Percentiles rank a stretch among this genome's conserved stretches.
Evolutionary conservation across 164 flowering plant species (phyloP).

Genomic region (grape (Vitis vinifera)): ASM3070453v1 NC_081817.1:2573001-2573500

Average conservation of each 20-base stretch:
- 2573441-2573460: conserved; percentile 31
- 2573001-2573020: conserved; percentile 37
- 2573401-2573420: conserved; percentile 19
- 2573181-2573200: conserved; percentile 34
- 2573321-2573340: conserved; percentile 25
- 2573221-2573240: conserved; percentile 31
- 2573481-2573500: conserved; percentile 32
- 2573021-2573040: conserved; percentile 34
- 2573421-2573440: conserved; percentile 32
- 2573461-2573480: conserved; percentile 39
- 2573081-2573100: conserved; percentile 40
- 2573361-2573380: conserved; percentile 25
- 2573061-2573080: conserved; percentile 41
- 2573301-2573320: conserved; percentile 41
- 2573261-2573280: conserved; percentile 44
- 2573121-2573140: conserved; percentile 33
- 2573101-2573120: conserved; percentile 33
- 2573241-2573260: conserved; percentile 35
- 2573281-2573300: conserved; percentile 35
- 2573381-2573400: conserved; percentile 30
- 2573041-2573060: conserved; percentile 50
- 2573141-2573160: conserved; percentile 36
- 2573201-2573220: conserved; percentile 22
- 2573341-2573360: conserved; percentile 25
- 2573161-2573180: conserved; percentile 42